Percentiles rank a stretch among this genome's conserved stretches.
Evolutionary conservation across 805 yeast genomes (phyloP).

Genomic region (Metschnikowia gruessii): DNA sequence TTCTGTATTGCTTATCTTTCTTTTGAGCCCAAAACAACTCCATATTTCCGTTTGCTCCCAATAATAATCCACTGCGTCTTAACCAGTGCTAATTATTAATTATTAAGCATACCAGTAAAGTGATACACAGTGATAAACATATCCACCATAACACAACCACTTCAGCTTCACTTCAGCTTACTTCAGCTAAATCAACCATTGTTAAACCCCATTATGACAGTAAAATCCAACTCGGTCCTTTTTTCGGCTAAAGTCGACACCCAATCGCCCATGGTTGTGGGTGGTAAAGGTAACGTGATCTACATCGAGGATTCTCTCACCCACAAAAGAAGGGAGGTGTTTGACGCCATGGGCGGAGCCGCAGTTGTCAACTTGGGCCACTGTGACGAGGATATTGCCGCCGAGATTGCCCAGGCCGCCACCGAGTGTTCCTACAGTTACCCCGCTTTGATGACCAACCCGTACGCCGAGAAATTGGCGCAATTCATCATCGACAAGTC

Average conservation of each 20-base stretch:
- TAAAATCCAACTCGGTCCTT: constrained; percentile 13
- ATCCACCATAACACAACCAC: too few relatives aligned
- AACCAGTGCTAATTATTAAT: too few relatives aligned
- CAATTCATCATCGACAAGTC: constrained; percentile 17
- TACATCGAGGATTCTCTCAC: constrained; percentile 16
- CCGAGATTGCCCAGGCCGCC: constrained; percentile 17
- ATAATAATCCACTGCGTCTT: too few relatives aligned
- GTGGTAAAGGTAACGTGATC: constrained; percentile 16
- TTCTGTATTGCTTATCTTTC: too few relatives aligned
- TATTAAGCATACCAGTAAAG: too few relatives aligned
- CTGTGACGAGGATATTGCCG: constrained; percentile 16
- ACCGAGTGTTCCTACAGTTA: constrained; percentile 14
- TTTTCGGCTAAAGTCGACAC: constrained; percentile 17
- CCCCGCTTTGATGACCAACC: constrained; percentile 17
- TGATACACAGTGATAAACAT: too few relatives aligned
- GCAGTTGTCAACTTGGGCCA: constrained; percentile 20
- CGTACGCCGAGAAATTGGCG: constrained; percentile 17
- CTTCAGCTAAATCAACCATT: too few relatives aligned
- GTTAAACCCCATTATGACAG: constrained; percentile 13
- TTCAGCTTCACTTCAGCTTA: too few relatives aligned
- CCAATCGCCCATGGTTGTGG: constrained; percentile 19
- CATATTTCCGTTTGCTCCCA: too few relatives aligned
- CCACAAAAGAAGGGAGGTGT: constrained; percentile 12
- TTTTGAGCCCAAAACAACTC: too few relatives aligned
- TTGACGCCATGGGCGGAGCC: constrained; percentile 21